Conservation (phyloP, 1,284 basidiomycete genomes). For the Rhodotorula mucilaginosa region DNA sequence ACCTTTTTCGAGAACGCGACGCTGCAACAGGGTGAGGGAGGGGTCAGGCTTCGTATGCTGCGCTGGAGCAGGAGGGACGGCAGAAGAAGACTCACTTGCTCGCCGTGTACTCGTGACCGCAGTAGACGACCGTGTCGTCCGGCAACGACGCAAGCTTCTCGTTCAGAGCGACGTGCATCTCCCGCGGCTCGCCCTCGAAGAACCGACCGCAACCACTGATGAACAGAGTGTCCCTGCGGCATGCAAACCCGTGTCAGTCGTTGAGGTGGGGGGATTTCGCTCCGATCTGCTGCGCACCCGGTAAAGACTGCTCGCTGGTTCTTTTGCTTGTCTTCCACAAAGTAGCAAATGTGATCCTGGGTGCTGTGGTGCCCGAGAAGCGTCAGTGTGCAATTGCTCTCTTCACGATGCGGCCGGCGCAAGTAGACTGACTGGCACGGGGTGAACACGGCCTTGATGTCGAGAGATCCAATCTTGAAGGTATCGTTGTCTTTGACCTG, state of each 20-base stretch:
- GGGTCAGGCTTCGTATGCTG: no score
- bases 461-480: conserved; percentile 36
- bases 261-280: not conserved
- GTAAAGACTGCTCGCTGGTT: conserved; percentile 78
- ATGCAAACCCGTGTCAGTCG: not conserved
- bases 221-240: conserved; percentile 81
- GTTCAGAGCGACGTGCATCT: conserved; percentile 79
- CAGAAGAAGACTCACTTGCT: conserved; percentile 22
- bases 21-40: not conserved
- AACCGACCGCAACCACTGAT: conserved; percentile 92
- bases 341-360: conserved; percentile 91
- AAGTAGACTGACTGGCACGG: conserved; percentile 52
- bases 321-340: conserved; percentile 65
- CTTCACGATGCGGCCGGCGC: not conserved
- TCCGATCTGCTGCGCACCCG: conserved; percentile 55
- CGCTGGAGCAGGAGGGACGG: not conserved
- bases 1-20: conserved; percentile 53
- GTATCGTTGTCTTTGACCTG: conserved; percentile 27
- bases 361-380: conserved; percentile 65
- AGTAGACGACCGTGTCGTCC: conserved; percentile 75
- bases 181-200: conserved; percentile 82
- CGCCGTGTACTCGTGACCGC: conserved; percentile 90
- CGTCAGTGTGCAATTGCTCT: not conserved
- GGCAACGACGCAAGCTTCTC: conserved; percentile 68
- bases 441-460: conserved; percentile 61